A percentile compares a stretch with the other conserved stretches of the same genome.
Conservation (phyloP, 768 basidiomycete species). For the Phanerochaete sordida region DNA sequence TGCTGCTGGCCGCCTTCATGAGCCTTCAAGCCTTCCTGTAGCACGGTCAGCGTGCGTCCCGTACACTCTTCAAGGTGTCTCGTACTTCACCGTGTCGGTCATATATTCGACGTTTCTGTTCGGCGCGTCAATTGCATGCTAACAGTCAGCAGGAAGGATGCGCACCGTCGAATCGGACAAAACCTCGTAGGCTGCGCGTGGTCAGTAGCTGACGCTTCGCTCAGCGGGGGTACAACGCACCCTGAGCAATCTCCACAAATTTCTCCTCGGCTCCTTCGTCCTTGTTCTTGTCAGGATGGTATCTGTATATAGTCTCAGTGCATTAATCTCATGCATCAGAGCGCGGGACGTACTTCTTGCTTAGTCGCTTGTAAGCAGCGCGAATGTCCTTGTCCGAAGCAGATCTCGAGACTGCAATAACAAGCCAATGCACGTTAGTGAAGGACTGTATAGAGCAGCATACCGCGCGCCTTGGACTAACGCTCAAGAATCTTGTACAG, state of each 20-base stretch:
- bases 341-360: constrained; percentile 53
- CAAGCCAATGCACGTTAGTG: constrained; percentile 20
- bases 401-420: constrained; percentile 55
- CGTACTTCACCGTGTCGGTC: constrained; percentile 86
- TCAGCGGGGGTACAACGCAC: constrained; percentile 38
- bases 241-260: constrained; percentile 90
- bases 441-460: constrained; percentile 15
- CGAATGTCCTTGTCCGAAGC: constrained; percentile 88
- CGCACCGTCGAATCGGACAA: constrained; percentile 80
- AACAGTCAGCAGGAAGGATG: not conserved
- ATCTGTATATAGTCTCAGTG: no score
- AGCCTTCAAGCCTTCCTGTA: constrained; percentile 84
- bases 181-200: constrained; percentile 80
- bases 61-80: not conserved
- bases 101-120: constrained; percentile 87
- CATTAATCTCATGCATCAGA: no score
- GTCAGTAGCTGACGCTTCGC: not conserved
- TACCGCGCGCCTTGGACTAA: constrained; percentile 44
- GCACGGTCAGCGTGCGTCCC: not conserved
- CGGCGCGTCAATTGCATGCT: not conserved
- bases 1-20: constrained; percentile 81
- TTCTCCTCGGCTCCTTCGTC: constrained; percentile 75
- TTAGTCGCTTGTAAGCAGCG: constrained; percentile 87
- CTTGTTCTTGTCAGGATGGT: constrained; percentile 95
- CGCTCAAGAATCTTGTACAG: constrained; percentile 81